Evolutionary conservation across 106 monocot genomes (phyloP), one percentile per base, ranked within the genome.

Genomic region (Dendrobium nobile): DNA sequence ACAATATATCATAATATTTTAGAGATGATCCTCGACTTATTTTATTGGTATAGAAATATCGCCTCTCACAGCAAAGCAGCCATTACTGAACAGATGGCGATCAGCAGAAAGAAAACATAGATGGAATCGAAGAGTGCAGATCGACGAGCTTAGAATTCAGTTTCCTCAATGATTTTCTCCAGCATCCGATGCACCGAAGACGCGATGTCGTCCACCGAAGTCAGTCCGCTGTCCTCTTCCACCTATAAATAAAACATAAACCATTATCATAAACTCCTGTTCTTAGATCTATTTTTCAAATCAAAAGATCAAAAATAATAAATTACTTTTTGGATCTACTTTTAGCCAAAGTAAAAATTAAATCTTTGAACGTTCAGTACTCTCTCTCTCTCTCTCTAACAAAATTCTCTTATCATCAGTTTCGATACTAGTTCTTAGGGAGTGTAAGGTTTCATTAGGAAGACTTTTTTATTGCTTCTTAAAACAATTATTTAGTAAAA

Each of bases 151-250:
- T 45, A 45, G 67, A 67, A 27, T 27, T 28, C 33, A 42, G 17
- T 31, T 4, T 85, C 77, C 76, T 80, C 79, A 28, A 87, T 77
- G 17, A 93, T 87, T 67, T 79, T 84, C 24, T 81, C 90, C 13
- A 94, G 73, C 80, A 94, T 83, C 18, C 85, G 84, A 87, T 91
- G 43, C 33, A 85, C 91, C 1, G 86, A 86, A 0, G 86, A 78
- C 1, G 89, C 85, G 16, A 94, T 94, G 68, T 89, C 93, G 47
- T 91, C 89, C 31, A 86, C 91, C 44, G 93, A 86, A 5, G 64
- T 83, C 13, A 89, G 77, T 48, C 83, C 75, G 74, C 88, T 89
- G 54, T 91, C 93, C 19, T 94, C 93, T 67, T 89, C 91, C 51
- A 94, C 89, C 93, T 94, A 79, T 77, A 43, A 72, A 72, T 24